phyloP scores from a whole-genome alignment of 805 yeast species.

The Brettanomyces anomalus region DNA sequence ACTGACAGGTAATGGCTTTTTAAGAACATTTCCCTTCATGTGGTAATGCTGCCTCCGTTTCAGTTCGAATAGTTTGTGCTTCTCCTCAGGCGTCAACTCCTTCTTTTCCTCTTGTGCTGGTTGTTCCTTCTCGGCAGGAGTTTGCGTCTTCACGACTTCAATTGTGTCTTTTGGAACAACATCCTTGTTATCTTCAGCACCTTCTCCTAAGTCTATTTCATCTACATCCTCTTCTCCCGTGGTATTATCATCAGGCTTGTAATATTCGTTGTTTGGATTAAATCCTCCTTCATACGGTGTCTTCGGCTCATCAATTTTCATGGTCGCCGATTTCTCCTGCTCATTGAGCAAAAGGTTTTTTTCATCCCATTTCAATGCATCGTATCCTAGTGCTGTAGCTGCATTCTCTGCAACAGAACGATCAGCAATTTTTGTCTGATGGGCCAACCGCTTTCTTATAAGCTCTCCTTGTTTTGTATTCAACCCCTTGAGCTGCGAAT shows the following conservation, averaged over 20 bases:
- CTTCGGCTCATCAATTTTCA: slow-evolving; percentile 90
- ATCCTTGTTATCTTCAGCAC: slow-evolving; percentile 16
- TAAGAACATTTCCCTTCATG: slow-evolving; percentile 40
- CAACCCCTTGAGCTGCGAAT: slow-evolving; percentile 40
- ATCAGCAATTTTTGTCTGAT: slow-evolving; percentile 17
- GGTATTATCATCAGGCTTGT: slow-evolving; percentile 46
- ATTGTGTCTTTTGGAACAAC: slow-evolving; percentile 9
- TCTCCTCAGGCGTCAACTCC: slow-evolving; percentile 44
- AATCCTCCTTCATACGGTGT: slow-evolving; percentile 92
- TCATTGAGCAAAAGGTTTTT: slow-evolving; percentile 66
- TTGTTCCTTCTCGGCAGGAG: slow-evolving; percentile 3
- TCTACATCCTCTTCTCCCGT: slow-evolving; percentile 29
- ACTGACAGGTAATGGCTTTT: slow-evolving; percentile 25
- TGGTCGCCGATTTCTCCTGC: slow-evolving; percentile 60
- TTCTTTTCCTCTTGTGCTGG: slow-evolving; percentile 18
- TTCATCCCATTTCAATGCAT: slow-evolving; percentile 77
- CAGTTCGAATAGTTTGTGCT: slow-evolving; percentile 63
- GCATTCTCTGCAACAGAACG: slow-evolving; percentile 11
- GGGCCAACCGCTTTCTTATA: slow-evolving; percentile 37
- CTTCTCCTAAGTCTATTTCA: slow-evolving; percentile 26
- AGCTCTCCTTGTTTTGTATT: slow-evolving; percentile 31
- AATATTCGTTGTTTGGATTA: slow-evolving; percentile 73
- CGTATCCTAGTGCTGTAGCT: slow-evolving; percentile 14
- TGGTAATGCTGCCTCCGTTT: slow-evolving; percentile 77
- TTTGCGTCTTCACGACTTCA: slow-evolving; percentile 9